phyloP scores from a whole-genome alignment of 208 protist genomes.

The Trypanosoma avium region DNA sequence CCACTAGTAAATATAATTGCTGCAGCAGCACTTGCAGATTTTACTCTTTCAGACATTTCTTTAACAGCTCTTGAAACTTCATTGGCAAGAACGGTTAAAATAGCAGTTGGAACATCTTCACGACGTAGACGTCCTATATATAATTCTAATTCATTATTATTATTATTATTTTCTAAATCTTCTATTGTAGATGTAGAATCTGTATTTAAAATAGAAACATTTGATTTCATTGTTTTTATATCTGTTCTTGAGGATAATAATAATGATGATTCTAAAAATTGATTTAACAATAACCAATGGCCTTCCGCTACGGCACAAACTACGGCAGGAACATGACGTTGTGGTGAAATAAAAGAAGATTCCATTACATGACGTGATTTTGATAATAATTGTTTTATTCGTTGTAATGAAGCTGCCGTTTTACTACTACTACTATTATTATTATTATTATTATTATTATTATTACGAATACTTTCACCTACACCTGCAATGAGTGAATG shows the following conservation, averaged over 20 bases:
- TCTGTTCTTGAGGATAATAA: not conserved
- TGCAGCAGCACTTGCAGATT: not conserved
- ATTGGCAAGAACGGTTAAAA: constrained; percentile 12
- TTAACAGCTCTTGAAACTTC: constrained; percentile 21
- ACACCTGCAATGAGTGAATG: not conserved
- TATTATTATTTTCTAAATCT: not conserved
- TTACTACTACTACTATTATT: constrained; percentile 8
- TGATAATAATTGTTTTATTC: constrained; percentile 17
- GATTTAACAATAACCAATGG: constrained; percentile 54
- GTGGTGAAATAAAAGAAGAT: constrained; percentile 14
- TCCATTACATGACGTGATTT: constrained; percentile 15
- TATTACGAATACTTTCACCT: not conserved
- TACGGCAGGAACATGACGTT: constrained; percentile 29
- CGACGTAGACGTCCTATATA: constrained; percentile 7
- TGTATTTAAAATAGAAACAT: not conserved
- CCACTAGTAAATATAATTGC: not conserved
- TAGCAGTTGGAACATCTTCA: constrained; percentile 16
- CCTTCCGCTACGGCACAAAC: constrained; percentile 47
- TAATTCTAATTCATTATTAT: not conserved
- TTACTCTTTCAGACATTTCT: constrained; percentile 10
- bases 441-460: not conserved
- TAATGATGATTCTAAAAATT: constrained; percentile 23
- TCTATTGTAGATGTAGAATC: not conserved
- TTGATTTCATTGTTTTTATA: not conserved
- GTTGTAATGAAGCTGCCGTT: constrained; percentile 12